Base-by-base conservation (phyloP, 2,329 filamentous ascomycete genomes). In the Thyridium curvatum region DNA sequence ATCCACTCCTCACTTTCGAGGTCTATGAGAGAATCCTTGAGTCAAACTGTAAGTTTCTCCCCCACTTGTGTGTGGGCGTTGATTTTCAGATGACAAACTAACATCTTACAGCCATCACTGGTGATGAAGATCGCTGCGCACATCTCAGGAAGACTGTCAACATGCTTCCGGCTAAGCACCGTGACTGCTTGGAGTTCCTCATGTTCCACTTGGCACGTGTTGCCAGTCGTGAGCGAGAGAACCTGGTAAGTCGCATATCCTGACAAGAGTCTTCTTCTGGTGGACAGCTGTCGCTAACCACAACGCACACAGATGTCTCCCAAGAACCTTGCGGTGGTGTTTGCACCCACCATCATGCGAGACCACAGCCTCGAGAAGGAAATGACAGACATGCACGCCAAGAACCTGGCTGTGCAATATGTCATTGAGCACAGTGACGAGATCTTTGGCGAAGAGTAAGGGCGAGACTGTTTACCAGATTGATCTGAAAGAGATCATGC, bases 291-390 rank as follows among this genome's bases (percentile, higher is more conserved):
- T 32, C 13, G 30, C 13, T 16, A 12, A n/a, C 13, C 5, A 7
- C 30, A 32, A 32, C 6, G 5, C n/a, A 12, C 34, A 3, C 43
- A 86, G 80, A 98, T 98, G 93, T 95, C 88, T 17, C 86, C 91
- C 41, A 86, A 94, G 64, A 98, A 98, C 57, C 68, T 97, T 44
- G 89, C 93, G 4, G 93, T 98, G 32, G 93, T 98, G 30, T 98
- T 98, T 58, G 93, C 93, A 8, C 93, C 93, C 8, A 98, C 93
- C 1, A 94, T 98, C 51, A 94, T 98, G 87, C 79, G 91, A 50
- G 89, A 94, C 41, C 74, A 82, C 56, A 91, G 84, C 53, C 77
- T 97, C 44, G 88, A 94, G 60, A 82, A 89, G 44, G 93, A 98
- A 61, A 94, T 98, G 81, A 91, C 83, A 21, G 93, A 98, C 58